Evolutionary conservation across 129 eudicot genomes (phyloP).

Genomic region (Calendula officinalis): DNA sequence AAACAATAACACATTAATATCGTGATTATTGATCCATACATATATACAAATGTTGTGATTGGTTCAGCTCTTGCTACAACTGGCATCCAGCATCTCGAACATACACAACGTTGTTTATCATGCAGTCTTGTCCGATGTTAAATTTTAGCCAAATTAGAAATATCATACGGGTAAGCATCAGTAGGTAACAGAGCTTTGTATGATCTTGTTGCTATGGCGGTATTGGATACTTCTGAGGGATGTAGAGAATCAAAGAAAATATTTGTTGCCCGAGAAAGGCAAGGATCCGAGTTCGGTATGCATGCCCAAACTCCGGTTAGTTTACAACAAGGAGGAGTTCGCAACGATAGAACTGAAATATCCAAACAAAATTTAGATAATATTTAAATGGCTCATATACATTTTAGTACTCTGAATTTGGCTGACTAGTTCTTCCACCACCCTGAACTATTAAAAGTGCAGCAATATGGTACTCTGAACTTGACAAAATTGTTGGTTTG

Average conservation of each 20-base stretch:
- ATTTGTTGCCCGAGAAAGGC: neutral
- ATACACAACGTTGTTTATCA: neutral
- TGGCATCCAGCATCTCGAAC: too few relatives aligned
- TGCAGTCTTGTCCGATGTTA: neutral
- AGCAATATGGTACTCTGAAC: too few relatives aligned
- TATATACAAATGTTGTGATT: too few relatives aligned
- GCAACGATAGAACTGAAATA: conserved; percentile 20
- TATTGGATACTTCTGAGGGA: conserved; percentile 21
- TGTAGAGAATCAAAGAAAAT: conserved; percentile 19
- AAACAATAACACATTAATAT: too few relatives aligned
- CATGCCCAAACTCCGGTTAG: conserved; percentile 22
- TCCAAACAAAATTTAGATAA: neutral
- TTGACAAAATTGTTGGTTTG: too few relatives aligned
- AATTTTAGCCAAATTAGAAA: conserved; percentile 7
- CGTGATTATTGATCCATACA: too few relatives aligned
- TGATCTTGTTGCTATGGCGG: conserved; percentile 23
- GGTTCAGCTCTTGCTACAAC: too few relatives aligned
- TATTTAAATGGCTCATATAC: neutral
- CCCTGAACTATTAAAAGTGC: too few relatives aligned
- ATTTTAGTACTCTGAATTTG: too few relatives aligned
- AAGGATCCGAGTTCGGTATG: conserved; percentile 13
- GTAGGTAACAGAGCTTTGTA: conserved; percentile 20
- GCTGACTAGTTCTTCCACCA: too few relatives aligned
- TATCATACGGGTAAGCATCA: conserved; percentile 30
- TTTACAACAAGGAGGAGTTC: conserved; percentile 26